Percentiles rank a stretch among this genome's conserved stretches.
Evolutionary conservation across 2,329 filamentous ascomycete genomes (phyloP).

Genomic region (Neopestalotiopsis sp.): DNA sequence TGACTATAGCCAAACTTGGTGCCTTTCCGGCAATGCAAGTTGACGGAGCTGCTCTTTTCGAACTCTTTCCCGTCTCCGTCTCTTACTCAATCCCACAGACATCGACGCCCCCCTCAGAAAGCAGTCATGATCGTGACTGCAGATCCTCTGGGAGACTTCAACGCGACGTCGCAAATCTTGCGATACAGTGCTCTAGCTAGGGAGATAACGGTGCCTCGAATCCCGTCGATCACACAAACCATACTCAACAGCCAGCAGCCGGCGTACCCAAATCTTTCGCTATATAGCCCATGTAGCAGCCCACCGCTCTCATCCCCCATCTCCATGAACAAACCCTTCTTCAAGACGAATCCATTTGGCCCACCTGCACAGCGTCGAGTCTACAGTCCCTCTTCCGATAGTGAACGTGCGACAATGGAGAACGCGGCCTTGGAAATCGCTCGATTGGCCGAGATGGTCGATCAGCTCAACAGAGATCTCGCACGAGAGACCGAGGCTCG

Average conservation of each 20-base stretch:
- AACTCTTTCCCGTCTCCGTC: conserved; percentile 77
- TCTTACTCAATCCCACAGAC: conserved; percentile 48
- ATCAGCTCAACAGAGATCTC: conserved; percentile 72
- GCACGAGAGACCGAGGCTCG: conserved; percentile 74
- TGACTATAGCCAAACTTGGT: conserved; percentile 69
- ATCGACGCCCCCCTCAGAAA: conserved; percentile 74
- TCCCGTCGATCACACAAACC: conserved; percentile 80
- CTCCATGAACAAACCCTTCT: conserved; percentile 43
- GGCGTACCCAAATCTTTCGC: conserved; percentile 23
- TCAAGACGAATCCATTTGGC: conserved; percentile 48
- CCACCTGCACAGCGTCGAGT: conserved; percentile 40
- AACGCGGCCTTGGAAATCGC: conserved; percentile 81
- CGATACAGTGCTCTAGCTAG: conserved; percentile 91
- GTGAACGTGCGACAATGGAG: conserved; percentile 76
- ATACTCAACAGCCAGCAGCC: conserved; percentile 52
- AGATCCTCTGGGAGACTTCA: conserved; percentile 91
- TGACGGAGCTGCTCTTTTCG: conserved; percentile 85
- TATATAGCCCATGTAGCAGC: conserved; percentile 28
- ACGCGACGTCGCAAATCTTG: conserved; percentile 94
- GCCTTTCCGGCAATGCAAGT: conserved; percentile 82
- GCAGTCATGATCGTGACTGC: conserved; percentile 97
- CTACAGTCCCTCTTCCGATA: conserved; percentile 46
- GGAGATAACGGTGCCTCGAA: conserved; percentile 88
- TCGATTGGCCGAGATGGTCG: conserved; percentile 78
- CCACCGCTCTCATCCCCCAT: conserved; percentile 34